These are phyloP conservation scores for Neotropicomus parvogracilis DNA, from an alignment of 1,284 basidiomycete species.

Conservation along the genomic window DNA sequence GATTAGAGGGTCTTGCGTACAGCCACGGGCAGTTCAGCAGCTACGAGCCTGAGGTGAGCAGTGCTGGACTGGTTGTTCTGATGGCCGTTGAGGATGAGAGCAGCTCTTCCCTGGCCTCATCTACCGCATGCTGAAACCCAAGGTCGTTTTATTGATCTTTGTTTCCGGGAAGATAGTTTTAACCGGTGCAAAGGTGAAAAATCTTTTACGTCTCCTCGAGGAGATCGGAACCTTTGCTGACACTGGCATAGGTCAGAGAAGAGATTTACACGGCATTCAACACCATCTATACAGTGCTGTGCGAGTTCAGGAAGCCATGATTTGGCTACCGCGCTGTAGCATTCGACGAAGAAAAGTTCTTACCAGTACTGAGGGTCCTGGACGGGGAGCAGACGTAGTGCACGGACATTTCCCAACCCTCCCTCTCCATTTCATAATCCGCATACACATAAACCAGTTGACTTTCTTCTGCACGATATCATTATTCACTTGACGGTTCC, in stretches of 20 bases:
- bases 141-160: constrained; percentile 97
- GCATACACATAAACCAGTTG: constrained; percentile 24
- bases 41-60: constrained; percentile 93
- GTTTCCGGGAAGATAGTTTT: constrained; percentile 99
- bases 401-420: constrained; percentile 34
- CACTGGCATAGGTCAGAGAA: constrained; percentile 77
- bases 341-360: constrained; percentile 12
- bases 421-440: constrained; percentile 29
- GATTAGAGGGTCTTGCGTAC: constrained; percentile 96
- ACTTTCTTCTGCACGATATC: constrained; percentile 29
- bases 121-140: constrained; percentile 99
- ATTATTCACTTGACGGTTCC: constrained; percentile 19
- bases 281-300: constrained; percentile 94
- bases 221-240: constrained; percentile 29
- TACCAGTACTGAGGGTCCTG: constrained; percentile 30
- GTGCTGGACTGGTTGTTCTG: not conserved
- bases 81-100: constrained; percentile 4
- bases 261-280: constrained; percentile 99
- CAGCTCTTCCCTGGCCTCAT: constrained; percentile 98
- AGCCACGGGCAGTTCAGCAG: constrained; percentile 98
- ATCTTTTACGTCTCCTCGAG: not conserved
- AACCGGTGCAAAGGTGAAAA: constrained; percentile 93
- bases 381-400: constrained; percentile 37
- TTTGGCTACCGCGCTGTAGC: not conserved
- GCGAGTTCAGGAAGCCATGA: constrained; percentile 84